Base-by-base conservation (phyloP, 1,139 yeast genomes). In the Hyphopichia fennica region DNA sequence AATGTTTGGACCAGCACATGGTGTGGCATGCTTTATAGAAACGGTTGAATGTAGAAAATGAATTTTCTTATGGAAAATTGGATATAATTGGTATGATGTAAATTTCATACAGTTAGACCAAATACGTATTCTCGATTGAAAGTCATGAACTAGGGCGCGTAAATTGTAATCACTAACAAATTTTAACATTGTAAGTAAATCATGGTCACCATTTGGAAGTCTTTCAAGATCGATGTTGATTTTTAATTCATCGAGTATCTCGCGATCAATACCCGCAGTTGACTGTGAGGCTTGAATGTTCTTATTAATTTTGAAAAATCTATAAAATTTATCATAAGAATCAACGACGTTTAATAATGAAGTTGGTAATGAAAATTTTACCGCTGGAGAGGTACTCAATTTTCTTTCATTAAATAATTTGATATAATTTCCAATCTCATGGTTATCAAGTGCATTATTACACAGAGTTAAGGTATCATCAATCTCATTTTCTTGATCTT, bases 1-100 rank as follows among this genome's bases (percentile, higher is more conserved):
- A 27, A 84, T 72, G 42, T 81, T 89, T 0, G 99, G 99, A 0
- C 98, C 98, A 39, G 83, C 72, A 57, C 99, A 95, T 0, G 98
- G 97, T 0, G 96, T 89, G 0, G 95, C 87, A 37, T 89, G 87
- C 50, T 83, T 87, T 13, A 83, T 80, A 4, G 95, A 87, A 1
- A 91, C 93, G 59, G 88, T 80, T 0, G 96, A 86, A 57, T 85
- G 89, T 31, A 93, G 68, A 14, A 90, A 79, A 14, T 87, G 81
- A 27, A 93, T 80, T 50, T 79, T 84, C 54, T 89, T 95, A 56
- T 91, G 96, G 42, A 69, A 71, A 2, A 69, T 60, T 0, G 79
- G 79, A 43, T 71, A 70, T n/a, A 74, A 53, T 47, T 72, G 77
- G 46, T 71, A 72, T 2, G 72, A 60, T 0, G 75, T 56, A 14